phyloP scores from a whole-genome alignment of 2,329 filamentous ascomycete species.

The Endoconidiophora polonica region DNA sequence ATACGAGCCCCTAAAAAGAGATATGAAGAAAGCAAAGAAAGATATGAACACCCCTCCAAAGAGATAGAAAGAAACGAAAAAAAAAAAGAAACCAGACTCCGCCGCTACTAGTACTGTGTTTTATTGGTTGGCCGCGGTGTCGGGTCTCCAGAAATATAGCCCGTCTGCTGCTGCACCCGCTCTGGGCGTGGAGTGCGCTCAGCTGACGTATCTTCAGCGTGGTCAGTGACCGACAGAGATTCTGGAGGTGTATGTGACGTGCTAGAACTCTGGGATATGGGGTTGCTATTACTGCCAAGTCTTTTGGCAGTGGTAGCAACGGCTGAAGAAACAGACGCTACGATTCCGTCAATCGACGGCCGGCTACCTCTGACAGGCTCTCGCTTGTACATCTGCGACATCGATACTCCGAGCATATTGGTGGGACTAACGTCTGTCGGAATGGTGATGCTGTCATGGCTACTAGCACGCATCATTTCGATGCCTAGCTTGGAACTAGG shows the following conservation, averaged over 20 bases:
- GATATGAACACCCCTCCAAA: neutral
- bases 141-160: neutral
- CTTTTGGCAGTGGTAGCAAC: too few relatives aligned
- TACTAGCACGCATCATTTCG: constrained; percentile 97
- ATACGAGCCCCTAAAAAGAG: constrained; percentile 1
- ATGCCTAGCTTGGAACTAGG: constrained; percentile 81
- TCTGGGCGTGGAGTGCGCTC: constrained; percentile 9
- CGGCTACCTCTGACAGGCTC: neutral
- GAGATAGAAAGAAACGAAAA: neutral
- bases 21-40: neutral
- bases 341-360: neutral
- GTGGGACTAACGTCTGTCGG: constrained; percentile 28
- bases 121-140: constrained; percentile 6
- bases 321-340: neutral
- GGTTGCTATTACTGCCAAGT: neutral
- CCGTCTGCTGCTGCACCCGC: neutral
- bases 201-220: neutral
- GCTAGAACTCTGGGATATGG: neutral
- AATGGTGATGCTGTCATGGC: constrained; percentile 59
- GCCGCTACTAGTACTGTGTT: neutral
- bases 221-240: neutral
- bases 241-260: constrained; percentile 4
- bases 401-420: neutral
- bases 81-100: neutral
- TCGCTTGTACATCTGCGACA: neutral